Percentiles rank a stretch among this genome's conserved stretches.
These are phyloP conservation scores for Phyllosticta citrichinensis DNA, from an alignment of 2,329 filamentous ascomycete genomes.

Conservation along the genomic window DNA sequence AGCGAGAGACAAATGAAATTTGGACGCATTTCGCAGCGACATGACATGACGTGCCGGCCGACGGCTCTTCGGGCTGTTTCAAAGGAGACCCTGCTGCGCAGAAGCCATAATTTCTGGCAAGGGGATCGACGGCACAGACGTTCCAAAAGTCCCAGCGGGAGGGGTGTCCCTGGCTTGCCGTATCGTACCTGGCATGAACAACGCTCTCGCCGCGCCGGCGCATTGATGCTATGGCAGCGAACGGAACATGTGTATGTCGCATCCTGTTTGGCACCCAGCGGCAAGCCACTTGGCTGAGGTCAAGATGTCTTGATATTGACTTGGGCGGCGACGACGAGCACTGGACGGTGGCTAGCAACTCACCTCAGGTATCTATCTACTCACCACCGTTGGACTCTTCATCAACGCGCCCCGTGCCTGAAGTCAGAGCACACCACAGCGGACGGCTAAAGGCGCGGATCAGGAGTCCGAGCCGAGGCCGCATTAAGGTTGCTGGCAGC, in stretches of 20 bases:
- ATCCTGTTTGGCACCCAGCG: neutral
- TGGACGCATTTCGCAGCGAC: conserved; percentile 24
- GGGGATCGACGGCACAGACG: conserved; percentile 12
- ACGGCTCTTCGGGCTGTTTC: conserved; percentile 29
- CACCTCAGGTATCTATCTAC: neutral
- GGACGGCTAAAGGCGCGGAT: neutral
- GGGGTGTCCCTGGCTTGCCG: conserved; percentile 9
- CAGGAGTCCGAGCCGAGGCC: neutral
- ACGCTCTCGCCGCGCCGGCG: conserved; percentile 2
- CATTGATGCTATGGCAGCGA: conserved; percentile 1
- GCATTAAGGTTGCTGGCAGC: neutral
- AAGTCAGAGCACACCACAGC: neutral
- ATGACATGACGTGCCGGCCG: conserved; percentile 30
- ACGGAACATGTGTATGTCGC: neutral
- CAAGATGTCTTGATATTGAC: neutral
- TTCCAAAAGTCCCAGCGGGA: conserved; percentile 11
- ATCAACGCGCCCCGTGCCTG: neutral
- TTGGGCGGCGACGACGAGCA: no score
- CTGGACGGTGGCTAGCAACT: neutral
- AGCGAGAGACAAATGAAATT: conserved; percentile 31
- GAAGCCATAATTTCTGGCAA: conserved; percentile 11
- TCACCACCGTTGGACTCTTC: neutral
- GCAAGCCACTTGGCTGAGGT: neutral
- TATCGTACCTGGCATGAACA: conserved; percentile 10
- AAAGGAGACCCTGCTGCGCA: conserved; percentile 15